phyloP scores from a whole-genome alignment of 805 yeast species.

The Deakozyma indianensis region DNA sequence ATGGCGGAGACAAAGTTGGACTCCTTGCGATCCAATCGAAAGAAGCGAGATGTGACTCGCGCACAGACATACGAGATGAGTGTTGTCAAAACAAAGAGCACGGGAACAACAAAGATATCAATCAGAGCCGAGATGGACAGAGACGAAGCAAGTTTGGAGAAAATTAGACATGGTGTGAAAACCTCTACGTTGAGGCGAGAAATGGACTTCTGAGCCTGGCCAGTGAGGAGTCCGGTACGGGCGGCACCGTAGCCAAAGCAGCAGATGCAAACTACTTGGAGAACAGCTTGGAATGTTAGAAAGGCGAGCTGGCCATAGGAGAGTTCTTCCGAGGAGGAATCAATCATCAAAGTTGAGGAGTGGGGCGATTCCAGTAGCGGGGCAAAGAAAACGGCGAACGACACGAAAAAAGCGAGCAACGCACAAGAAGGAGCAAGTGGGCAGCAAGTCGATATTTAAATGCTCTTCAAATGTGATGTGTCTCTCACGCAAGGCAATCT shows the following conservation, averaged over 20 bases:
- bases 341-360: background rate
- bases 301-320: constrained; percentile 29
- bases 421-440: background rate
- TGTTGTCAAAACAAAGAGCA: constrained; percentile 73
- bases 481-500: no score
- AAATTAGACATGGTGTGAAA: constrained; percentile 91
- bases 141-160: constrained; percentile 56
- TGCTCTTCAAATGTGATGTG: no score
- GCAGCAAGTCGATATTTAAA: no score
- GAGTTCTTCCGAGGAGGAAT: constrained; percentile 4
- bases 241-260: constrained; percentile 81
- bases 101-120: constrained; percentile 74
- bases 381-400: background rate
- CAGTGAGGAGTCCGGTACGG: constrained; percentile 48
- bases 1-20: constrained; percentile 88
- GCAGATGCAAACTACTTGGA: constrained; percentile 80
- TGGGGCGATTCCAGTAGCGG: no score
- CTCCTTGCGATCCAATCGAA: constrained; percentile 58
- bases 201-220: constrained; percentile 62
- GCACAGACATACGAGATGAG: constrained; percentile 59
- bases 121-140: constrained; percentile 61
- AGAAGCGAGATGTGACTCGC: constrained; percentile 32
- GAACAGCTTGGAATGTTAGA: constrained; percentile 79
- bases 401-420: background rate
- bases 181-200: constrained; percentile 74